Evolutionary conservation across 345 rosid species (phyloP).

Genomic region (Raphanus sativus): DNA sequence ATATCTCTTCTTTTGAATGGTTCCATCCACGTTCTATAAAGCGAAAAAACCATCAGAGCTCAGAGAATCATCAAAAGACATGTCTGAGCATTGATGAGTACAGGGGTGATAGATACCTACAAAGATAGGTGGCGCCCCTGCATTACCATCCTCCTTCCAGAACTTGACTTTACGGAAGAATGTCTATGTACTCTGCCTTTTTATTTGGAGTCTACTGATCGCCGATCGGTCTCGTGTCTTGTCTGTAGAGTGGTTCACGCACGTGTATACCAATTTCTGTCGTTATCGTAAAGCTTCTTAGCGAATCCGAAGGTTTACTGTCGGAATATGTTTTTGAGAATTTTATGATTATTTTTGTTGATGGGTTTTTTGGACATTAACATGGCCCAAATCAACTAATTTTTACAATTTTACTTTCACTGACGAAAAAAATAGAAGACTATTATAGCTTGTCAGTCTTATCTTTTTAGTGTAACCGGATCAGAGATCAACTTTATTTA

Average conservation of each 20-base stretch:
- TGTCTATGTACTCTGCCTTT: conserved; percentile 14
- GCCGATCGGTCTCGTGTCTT: too few relatives aligned
- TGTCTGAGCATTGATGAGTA: conserved; percentile 10
- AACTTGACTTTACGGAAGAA: conserved; percentile 98
- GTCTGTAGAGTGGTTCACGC: too few relatives aligned
- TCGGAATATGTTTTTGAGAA: too few relatives aligned
- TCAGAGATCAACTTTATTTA: neutral
- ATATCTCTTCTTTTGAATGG: conserved; percentile 99
- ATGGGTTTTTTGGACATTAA: too few relatives aligned
- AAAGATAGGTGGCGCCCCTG: conserved; percentile 98
- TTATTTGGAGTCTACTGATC: too few relatives aligned
- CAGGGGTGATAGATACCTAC: conserved; percentile 84
- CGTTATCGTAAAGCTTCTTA: too few relatives aligned
- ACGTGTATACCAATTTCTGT: too few relatives aligned
- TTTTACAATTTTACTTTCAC: neutral
- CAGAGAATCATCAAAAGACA: neutral
- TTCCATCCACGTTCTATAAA: conserved; percentile 81
- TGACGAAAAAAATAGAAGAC: neutral
- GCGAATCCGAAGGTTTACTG: too few relatives aligned
- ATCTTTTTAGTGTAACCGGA: neutral
- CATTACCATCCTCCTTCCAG: conserved; percentile 95
- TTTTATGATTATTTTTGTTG: too few relatives aligned
- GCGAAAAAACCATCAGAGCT: neutral
- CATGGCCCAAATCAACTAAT: neutral
- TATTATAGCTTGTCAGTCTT: neutral